Conservation (phyloP, 1,139 yeast genomes). For the Protomyces inouyei region DNA sequence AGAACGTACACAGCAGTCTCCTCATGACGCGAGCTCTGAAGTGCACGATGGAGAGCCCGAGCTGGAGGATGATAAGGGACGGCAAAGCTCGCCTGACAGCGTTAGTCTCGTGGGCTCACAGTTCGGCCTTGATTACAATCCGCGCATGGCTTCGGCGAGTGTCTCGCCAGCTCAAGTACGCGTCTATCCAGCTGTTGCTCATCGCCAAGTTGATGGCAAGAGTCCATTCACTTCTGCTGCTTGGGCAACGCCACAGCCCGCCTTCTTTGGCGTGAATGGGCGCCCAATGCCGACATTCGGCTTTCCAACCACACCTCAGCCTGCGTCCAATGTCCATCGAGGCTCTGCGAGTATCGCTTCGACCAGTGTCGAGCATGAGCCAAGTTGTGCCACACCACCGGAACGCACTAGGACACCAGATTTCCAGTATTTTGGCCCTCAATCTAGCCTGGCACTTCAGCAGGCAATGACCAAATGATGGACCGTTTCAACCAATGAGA, state of each 20-base stretch:
- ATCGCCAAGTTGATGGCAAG: no score
- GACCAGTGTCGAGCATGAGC: no score
- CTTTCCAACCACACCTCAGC: no score
- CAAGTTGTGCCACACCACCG: no score
- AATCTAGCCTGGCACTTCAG: constrained; percentile 6
- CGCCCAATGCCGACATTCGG: no score
- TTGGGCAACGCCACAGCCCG: no score
- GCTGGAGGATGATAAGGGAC: not conserved
- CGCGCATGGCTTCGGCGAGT: not conserved
- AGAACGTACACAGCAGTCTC: not conserved
- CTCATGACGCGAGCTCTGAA: no score
- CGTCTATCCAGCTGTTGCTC: not conserved
- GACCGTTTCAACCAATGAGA: constrained; percentile 9
- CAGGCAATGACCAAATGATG: constrained; percentile 21
- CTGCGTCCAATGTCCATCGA: no score
- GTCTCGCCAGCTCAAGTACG: not conserved
- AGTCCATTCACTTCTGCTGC: no score
- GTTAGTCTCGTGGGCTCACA: not conserved
- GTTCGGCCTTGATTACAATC: not conserved
- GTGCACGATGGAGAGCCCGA: not conserved
- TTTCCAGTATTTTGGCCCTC: not conserved
- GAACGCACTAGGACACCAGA: no score
- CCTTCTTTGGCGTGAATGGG: no score
- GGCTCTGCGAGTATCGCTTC: no score
- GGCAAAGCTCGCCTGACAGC: not conserved